Percentiles rank a stretch among this genome's conserved stretches.
These are phyloP conservation scores for Blastobotrys indianensis DNA, from an alignment of 1,139 yeast genomes.

Conservation along the genomic window DNA sequence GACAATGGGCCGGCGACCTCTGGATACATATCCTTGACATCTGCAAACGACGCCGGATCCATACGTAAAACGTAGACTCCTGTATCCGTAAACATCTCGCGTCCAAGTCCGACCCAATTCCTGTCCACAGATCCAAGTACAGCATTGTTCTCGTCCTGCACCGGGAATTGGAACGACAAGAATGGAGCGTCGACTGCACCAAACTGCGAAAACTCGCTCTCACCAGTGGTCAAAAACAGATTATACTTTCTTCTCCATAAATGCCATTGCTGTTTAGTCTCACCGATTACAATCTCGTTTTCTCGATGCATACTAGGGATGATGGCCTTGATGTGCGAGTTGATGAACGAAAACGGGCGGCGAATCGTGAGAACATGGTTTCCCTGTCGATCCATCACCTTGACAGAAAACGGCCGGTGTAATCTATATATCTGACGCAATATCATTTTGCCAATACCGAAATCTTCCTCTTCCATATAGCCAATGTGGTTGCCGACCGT, in stretches of 20 bases:
- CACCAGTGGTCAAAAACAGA: conserved; percentile 41
- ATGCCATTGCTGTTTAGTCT: conserved; percentile 90
- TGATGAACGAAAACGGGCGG: conserved; percentile 82
- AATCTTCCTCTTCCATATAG: conserved; percentile 72
- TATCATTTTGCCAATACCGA: conserved; percentile 60
- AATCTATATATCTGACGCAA: conserved; percentile 76
- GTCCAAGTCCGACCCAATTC: conserved; percentile 90
- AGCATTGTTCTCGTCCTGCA: conserved; percentile 49
- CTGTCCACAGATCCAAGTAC: conserved; percentile 77
- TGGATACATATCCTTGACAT: conserved; percentile 21
- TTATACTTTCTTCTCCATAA: conserved; percentile 85
- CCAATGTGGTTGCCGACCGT: conserved; percentile 71
- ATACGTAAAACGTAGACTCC: conserved; percentile 84
- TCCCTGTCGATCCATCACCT: conserved; percentile 68
- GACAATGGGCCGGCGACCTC: conserved; percentile 39
- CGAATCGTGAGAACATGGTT: conserved; percentile 55
- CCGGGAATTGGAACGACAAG: conserved; percentile 80
- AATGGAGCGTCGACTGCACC: conserved; percentile 86
- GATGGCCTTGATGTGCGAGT: conserved; percentile 74
- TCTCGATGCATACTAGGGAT: conserved; percentile 45
- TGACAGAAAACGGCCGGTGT: conserved; percentile 83
- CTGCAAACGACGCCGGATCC: conserved; percentile 61
- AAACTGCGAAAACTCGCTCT: conserved; percentile 53
- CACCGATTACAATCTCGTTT: conserved; percentile 59
- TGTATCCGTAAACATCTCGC: conserved; percentile 90